Conservation (phyloP, 2,329 filamentous ascomycete genomes). For the Podosphaera fusca region DNA sequence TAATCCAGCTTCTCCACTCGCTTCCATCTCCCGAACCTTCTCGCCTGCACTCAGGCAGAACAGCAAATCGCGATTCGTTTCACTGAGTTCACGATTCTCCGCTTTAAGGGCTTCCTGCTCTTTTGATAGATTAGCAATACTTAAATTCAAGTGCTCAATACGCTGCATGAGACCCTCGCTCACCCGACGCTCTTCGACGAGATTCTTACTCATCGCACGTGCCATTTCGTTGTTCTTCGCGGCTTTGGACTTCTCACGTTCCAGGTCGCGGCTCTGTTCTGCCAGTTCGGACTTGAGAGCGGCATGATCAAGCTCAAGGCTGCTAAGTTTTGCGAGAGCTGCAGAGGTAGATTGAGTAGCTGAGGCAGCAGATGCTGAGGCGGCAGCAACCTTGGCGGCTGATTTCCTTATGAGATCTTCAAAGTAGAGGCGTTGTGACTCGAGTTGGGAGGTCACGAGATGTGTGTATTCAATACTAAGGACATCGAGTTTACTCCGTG, state of each 20-base stretch:
- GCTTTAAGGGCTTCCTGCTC: constrained; percentile 58
- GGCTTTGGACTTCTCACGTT: constrained; percentile 42
- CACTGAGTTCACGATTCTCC: constrained; percentile 64
- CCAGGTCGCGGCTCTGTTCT: constrained; percentile 40
- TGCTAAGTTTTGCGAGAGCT: constrained; percentile 25
- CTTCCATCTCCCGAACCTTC: constrained; percentile 47
- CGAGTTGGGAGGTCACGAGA: constrained; percentile 74
- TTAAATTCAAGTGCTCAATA: constrained; percentile 50
- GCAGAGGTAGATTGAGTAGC: constrained; percentile 28
- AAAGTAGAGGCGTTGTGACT: constrained; percentile 81
- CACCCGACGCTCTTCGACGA: constrained; percentile 71
- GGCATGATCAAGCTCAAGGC: constrained; percentile 30
- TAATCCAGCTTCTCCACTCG: constrained; percentile 24
- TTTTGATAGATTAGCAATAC: constrained; percentile 31
- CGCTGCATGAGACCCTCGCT: constrained; percentile 58
- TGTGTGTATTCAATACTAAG: constrained; percentile 91
- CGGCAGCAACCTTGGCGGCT: constrained; percentile 66
- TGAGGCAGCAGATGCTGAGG: constrained; percentile 40
- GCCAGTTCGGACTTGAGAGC: constrained; percentile 24
- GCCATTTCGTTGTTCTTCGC: constrained; percentile 55
- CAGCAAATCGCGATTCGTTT: constrained; percentile 67
- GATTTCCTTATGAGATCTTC: constrained; percentile 79
- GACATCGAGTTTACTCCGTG: constrained; percentile 43
- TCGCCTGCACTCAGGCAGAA: constrained; percentile 75
- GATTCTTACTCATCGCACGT: constrained; percentile 47